These are phyloP conservation scores for Plenodomus tracheiphilus DNA, from an alignment of 2,329 filamentous ascomycete species.

Conservation along the genomic window DNA sequence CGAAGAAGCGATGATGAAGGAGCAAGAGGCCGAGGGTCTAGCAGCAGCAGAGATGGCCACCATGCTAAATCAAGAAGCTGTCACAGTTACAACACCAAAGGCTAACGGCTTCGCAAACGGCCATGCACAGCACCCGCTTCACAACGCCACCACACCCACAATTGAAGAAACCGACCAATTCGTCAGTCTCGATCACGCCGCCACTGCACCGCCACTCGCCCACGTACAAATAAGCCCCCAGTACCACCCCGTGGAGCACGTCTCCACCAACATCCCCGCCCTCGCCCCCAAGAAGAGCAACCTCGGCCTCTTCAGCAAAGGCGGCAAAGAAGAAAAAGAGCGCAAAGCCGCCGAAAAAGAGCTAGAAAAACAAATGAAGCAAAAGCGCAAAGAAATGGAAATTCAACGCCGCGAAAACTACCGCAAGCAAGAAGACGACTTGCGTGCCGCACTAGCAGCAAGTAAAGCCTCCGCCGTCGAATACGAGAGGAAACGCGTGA, in stretches of 20 bases:
- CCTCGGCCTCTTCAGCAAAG: conserved; percentile 49
- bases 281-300: conserved; percentile 37
- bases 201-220: conserved; percentile 60
- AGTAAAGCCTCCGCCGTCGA: conserved; percentile 67
- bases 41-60: conserved; percentile 42
- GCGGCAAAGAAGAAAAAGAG: conserved; percentile 69
- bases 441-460: conserved; percentile 66
- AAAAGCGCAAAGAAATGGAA: conserved; percentile 54
- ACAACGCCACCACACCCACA: conserved; percentile 45
- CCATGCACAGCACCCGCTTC: conserved; percentile 33
- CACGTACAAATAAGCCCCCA: conserved; percentile 37
- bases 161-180: conserved; percentile 54
- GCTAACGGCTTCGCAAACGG: conserved; percentile 47
- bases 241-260: conserved; percentile 38
- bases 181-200: conserved; percentile 65
- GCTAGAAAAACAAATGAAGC: conserved; percentile 49
- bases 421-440: conserved; percentile 63
- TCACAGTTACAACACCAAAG: conserved; percentile 57
- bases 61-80: conserved; percentile 60
- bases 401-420: conserved; percentile 58
- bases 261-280: conserved; percentile 42
- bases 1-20: conserved; percentile 67
- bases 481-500: conserved; percentile 29
- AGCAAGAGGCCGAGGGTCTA: conserved; percentile 79
- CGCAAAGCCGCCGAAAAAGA: conserved; percentile 64